These are phyloP conservation scores for Acacia pycnantha DNA, from an alignment of 331 rosid genomes.

Conservation along the genomic window DNA sequence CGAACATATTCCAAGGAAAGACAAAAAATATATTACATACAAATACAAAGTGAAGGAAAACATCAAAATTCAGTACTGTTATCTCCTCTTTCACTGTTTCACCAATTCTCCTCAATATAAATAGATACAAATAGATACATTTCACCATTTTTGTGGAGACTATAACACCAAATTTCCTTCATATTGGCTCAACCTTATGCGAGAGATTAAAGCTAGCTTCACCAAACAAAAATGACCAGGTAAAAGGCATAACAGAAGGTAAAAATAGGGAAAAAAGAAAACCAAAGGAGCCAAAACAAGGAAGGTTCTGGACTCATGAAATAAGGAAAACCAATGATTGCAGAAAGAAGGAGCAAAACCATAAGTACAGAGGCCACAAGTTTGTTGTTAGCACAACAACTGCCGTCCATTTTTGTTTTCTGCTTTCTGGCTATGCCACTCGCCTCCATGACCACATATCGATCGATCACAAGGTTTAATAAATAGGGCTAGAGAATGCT, in stretches of 20 bases:
- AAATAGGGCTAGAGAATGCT: not conserved
- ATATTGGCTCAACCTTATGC: not conserved
- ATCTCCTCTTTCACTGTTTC: not conserved
- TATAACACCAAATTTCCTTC: not conserved
- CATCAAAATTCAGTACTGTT: not conserved
- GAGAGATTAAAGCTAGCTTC: not conserved
- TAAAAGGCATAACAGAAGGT: conserved; percentile 7
- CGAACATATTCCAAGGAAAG: not conserved
- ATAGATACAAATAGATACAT: not conserved
- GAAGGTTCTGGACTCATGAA: not conserved
- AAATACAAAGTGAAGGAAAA: not conserved
- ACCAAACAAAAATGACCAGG: not conserved
- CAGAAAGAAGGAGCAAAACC: not conserved
- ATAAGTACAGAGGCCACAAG: not conserved
- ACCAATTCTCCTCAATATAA: not conserved
- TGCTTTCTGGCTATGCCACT: not conserved
- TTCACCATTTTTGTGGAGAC: not conserved
- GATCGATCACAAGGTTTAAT: not conserved
- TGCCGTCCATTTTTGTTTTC: not conserved
- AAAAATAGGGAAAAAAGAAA: conserved; percentile 5
- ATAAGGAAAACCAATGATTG: not conserved
- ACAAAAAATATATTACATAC: not conserved
- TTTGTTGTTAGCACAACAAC: not conserved
- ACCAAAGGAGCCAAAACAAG: not conserved
- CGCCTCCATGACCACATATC: not conserved